phyloP scores from a whole-genome alignment of 306 rosid genomes.

The Prunus kanzakura region DNA sequence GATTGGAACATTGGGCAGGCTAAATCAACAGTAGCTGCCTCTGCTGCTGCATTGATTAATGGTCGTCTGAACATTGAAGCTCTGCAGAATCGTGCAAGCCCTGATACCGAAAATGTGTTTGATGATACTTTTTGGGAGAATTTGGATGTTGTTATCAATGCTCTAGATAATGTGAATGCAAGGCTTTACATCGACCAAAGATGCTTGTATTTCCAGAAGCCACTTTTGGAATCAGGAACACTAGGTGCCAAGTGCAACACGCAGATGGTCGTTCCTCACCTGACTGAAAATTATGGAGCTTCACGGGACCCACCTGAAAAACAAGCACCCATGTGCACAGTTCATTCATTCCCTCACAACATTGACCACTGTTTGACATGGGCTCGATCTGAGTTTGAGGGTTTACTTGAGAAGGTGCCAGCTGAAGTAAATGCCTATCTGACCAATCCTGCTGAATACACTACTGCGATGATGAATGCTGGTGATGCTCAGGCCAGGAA shows the following conservation, averaged over 20 bases:
- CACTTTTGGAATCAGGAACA: conserved; percentile 28
- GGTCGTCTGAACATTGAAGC: conserved; percentile 14
- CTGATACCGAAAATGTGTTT: conserved; percentile 21
- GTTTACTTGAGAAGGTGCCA: conserved; percentile 27
- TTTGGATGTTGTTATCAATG: conserved; percentile 25
- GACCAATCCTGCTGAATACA: conserved; percentile 16
- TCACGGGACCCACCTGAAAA: conserved; percentile 27
- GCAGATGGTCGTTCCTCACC: conserved; percentile 30
- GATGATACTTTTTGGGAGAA: conserved; percentile 29
- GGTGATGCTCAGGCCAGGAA: conserved; percentile 31
- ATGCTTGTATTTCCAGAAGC: conserved; percentile 29
- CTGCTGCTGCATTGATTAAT: conserved; percentile 21
- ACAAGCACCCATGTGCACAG: conserved; percentile 31
- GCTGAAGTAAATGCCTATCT: conserved; percentile 27
- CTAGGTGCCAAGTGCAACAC: conserved; percentile 30
- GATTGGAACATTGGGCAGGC: conserved; percentile 33
- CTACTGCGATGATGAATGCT: conserved; percentile 22
- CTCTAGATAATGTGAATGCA: conserved; percentile 29
- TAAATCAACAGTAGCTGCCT: conserved; percentile 26
- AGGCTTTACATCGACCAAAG: conserved; percentile 28
- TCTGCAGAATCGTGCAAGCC: conserved; percentile 25
- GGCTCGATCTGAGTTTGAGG: conserved; percentile 31
- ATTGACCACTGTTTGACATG: conserved; percentile 31
- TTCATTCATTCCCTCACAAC: conserved; percentile 31
- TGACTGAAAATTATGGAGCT: conserved; percentile 27